Evolutionary conservation across 2,329 filamentous ascomycete genomes (phyloP), one percentile per base, ranked within the genome.

Genomic region (Madurella fahalii): DNA sequence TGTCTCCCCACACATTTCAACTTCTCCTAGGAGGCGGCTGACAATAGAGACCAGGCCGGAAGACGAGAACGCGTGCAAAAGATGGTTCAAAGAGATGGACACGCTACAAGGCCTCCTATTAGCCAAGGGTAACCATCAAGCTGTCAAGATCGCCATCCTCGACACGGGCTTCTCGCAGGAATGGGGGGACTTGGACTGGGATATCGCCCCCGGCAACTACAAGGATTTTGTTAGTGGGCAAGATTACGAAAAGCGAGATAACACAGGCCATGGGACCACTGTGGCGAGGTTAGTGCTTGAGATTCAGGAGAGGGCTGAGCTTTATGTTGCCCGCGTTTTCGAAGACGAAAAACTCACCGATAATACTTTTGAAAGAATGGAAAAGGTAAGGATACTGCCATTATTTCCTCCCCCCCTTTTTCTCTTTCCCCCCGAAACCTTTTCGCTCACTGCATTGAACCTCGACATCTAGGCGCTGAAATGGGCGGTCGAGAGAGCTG

Each of bases 1-100:
- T 25, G 25, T 25, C 25, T 25, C 25, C 25, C 25, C 7, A 7
- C 25, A 25, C 25, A 7, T 25, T 25, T 25, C 25, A 25, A 25
- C 25, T 25, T 7, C 7, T 25, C 4, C 25, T 25, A 25, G 25
- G 25, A 25, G 25, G 25, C 7, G 25, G 25, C 25, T 25, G 25
- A 25, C 25, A 25, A 4, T 25, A 7, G 25, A 25, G 25, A 25
- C 25, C 7, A 25, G 25, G 25, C 25, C 25, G 3, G 25, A 25
- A 4, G 25, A 25, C 7, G 25, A 25, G 25, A 25, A 25, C 25
- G 25, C 25, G 25, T 25, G 25, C 25, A 25, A 25, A 25, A 25
- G 25, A 25, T 56, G 53, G 53, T 52, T 56, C 37, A 30, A 43
- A 13, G 30, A 49, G 9, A 15, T 56, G 18, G 49, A 56, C 15